Evolutionary conservation across 1,139 yeast species (phyloP), one percentile per base, ranked within the genome.

Genomic region (Yamadazyma oceani): DNA sequence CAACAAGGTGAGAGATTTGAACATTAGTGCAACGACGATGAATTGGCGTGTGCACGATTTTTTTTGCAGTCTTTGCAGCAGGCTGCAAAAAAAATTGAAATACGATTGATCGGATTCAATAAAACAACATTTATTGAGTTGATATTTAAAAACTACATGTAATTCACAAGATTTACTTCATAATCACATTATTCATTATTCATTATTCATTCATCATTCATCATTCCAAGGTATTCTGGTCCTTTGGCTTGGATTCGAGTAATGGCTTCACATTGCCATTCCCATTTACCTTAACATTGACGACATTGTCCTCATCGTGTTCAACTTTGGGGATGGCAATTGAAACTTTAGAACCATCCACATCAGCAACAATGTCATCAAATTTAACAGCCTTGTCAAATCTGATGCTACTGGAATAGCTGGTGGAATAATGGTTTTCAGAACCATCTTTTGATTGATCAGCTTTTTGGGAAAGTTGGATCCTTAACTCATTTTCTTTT

Each of bases 251-350:
- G 25, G 32, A 29, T 4, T 29, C 32, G 11, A 29, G 6, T 6
- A 27, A 12, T n/a, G 31, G 19, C 16, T 27, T 29, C 10, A 31
- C 34, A 38, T 37, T 34, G n/a, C 23, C 31, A 15, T 9, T 16
- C 4, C 46, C 48, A 2, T 17, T 31, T 6, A 44, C 34, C 13
- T 41, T 26, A 15, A 44, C 37, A 26, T 42, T 45, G 23, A 50
- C 38, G 44, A 54, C 36, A 38, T 55, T 40, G 2, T 43, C 50
- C 19, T 35, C 41, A 37, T 55, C 62, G 8, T 49, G 26, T 17
- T 49, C 52, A 11, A 45, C 48, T 36, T 58, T 58, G 22, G 63
- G 63, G 27, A 57, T 46, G 0, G 41, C 42, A 33, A 58, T 46
- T 16, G 42, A 35, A 22, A 58, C 43, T 11, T 50, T 45, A 14